phyloP scores from a whole-genome alignment of 371 early-diverging fungal genomes.

The Rhizomucor pusillus region DNA sequence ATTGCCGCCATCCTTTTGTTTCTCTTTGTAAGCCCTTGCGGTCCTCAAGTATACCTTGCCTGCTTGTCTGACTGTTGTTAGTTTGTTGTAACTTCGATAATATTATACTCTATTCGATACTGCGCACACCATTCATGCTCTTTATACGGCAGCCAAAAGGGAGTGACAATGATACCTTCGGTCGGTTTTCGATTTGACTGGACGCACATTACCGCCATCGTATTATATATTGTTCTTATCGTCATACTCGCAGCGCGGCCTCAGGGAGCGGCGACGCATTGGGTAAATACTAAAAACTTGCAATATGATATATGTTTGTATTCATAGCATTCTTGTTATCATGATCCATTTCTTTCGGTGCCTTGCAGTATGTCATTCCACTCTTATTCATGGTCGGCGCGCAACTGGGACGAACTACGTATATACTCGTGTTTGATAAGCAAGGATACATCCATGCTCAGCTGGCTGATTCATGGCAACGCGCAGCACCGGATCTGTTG shows the following conservation, averaged over 20 bases:
- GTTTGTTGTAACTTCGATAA: background rate
- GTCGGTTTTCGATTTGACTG: constrained; percentile 7
- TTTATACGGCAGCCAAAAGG: background rate
- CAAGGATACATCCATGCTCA: constrained; percentile 1
- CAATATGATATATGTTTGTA: no score
- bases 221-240: constrained; percentile 5
- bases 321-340: no score
- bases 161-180: constrained; percentile 7
- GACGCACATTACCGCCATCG: constrained; percentile 2
- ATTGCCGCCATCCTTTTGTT: no score
- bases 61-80: no score
- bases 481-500: constrained; percentile 3
- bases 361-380: constrained; percentile 13
- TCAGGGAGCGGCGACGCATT: constrained; percentile 3
- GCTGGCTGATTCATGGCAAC: constrained; percentile 11
- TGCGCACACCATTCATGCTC: constrained; percentile 5
- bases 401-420: constrained; percentile 7
- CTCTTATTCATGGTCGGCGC: constrained; percentile 4
- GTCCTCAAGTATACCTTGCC: no score
- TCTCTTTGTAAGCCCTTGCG: no score
- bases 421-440: constrained; percentile 3
- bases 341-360: background rate
- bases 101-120: constrained; percentile 5
- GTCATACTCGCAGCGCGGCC: background rate
- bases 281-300: constrained; percentile 24